phyloP scores from a whole-genome alignment of 2,329 filamentous ascomycete species.

The Calonectria honghensis region DNA sequence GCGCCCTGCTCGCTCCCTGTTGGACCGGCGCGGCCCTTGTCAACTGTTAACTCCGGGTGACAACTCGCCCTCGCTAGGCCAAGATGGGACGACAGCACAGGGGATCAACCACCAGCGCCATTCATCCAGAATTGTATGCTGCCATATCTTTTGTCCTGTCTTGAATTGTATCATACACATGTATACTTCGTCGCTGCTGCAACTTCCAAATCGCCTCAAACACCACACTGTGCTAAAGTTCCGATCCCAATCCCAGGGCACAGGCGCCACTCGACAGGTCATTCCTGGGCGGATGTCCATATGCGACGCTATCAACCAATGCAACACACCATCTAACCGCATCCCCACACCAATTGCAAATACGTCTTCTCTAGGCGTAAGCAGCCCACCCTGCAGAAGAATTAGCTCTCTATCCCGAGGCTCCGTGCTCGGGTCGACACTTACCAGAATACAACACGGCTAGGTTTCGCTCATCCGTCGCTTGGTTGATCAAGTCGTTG shows the following conservation, averaged over 20 bases:
- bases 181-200: background rate
- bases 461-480: conserved; percentile 93
- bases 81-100: background rate
- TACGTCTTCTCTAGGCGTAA: conserved; percentile 61
- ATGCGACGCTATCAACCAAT: conserved; percentile 19
- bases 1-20: background rate
- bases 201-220: background rate
- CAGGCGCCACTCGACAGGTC: conserved; percentile 19
- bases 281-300: conserved; percentile 9
- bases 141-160: background rate
- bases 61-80: background rate
- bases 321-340: conserved; percentile 24
- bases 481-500: conserved; percentile 97
- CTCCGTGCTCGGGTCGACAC: conserved; percentile 51
- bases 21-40: background rate
- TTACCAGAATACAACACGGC: conserved; percentile 90
- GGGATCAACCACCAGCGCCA: background rate
- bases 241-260: conserved; percentile 12
- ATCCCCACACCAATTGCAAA: conserved; percentile 13
- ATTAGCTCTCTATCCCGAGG: conserved; percentile 47
- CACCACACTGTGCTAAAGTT: background rate
- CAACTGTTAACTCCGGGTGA: conserved; percentile 37
- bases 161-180: background rate
- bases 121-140: background rate
- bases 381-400: conserved; percentile 65